Conservation (phyloP, 495 filamentous ascomycete genomes). For the Penicillium desertorum region DNA sequence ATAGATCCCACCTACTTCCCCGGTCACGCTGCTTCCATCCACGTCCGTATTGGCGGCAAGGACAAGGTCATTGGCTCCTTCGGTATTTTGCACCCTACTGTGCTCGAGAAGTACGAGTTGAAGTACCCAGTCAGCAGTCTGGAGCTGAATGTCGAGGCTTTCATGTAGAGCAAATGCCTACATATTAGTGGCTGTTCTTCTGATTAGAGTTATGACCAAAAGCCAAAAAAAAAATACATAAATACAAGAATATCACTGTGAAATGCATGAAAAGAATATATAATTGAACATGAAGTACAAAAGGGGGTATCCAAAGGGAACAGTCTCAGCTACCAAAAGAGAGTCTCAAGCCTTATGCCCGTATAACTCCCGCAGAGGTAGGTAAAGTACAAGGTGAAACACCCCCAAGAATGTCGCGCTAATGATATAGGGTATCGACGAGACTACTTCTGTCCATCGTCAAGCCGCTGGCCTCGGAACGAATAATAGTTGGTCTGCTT, state of each 20-base stretch:
- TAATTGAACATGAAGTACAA: constrained; percentile 2
- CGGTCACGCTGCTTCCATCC: constrained; percentile 83
- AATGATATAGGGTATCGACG: background rate
- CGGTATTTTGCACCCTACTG: constrained; percentile 89
- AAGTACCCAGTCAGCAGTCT: constrained; percentile 93
- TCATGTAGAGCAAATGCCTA: constrained; percentile 57
- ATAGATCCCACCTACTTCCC: constrained; percentile 84
- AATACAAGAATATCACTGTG: background rate
- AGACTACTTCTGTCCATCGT: constrained; percentile 11
- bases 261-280: background rate
- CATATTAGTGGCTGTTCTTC: background rate
- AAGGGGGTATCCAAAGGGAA: background rate
- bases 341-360: background rate
- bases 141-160: constrained; percentile 93
- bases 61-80: constrained; percentile 76
- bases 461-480: constrained; percentile 29
- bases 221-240: constrained; percentile 2
- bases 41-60: constrained; percentile 68
- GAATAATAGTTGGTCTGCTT: constrained; percentile 64
- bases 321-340: background rate
- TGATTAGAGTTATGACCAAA: constrained; percentile 6
- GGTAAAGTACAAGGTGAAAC: background rate
- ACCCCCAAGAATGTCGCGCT: background rate
- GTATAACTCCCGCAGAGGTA: background rate
- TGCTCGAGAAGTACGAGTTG: constrained; percentile 90